Percentiles rank a stretch among this genome's conserved stretches.
These are phyloP conservation scores for Scedosporium aurantiacum DNA, from an alignment of 2,329 filamentous ascomycete species.

Conservation along the genomic window DNA sequence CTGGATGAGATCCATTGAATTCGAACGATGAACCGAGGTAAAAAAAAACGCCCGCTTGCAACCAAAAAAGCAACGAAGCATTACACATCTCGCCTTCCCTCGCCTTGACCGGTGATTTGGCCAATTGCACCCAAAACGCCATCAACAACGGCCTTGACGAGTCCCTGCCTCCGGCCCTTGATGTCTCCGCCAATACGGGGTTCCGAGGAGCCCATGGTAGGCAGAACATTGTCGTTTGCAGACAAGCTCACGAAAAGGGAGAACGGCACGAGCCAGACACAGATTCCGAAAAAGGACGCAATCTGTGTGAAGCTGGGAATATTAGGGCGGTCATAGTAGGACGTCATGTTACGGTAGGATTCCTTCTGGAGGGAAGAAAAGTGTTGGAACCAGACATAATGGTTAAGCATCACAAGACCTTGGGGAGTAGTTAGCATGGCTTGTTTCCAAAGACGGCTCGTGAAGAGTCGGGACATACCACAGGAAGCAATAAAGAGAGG, in stretches of 20 bases:
- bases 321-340: constrained; percentile 51
- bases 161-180: constrained; percentile 46
- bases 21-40: background rate
- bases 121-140: constrained; percentile 6
- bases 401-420: constrained; percentile 78
- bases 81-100: background rate
- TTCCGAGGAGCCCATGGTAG: constrained; percentile 73
- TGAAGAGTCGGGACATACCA: constrained; percentile 35
- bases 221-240: constrained; percentile 88
- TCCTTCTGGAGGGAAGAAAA: constrained; percentile 58
- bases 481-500: constrained; percentile 80
- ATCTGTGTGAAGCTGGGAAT: constrained; percentile 86
- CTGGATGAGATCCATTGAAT: background rate
- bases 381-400: constrained; percentile 92
- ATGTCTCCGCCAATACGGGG: constrained; percentile 34
- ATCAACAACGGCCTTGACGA: constrained; percentile 57
- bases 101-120: background rate
- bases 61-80: background rate
- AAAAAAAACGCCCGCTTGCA: background rate
- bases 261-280: constrained; percentile 94
- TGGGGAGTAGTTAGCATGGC: background rate
- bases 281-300: constrained; percentile 89
- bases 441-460: background rate
- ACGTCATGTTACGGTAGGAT: constrained; percentile 45
- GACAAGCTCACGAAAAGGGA: constrained; percentile 88